Evolutionary conservation across 2,329 filamentous ascomycete species (phyloP).

Genomic region (Phoma sp.): DNA sequence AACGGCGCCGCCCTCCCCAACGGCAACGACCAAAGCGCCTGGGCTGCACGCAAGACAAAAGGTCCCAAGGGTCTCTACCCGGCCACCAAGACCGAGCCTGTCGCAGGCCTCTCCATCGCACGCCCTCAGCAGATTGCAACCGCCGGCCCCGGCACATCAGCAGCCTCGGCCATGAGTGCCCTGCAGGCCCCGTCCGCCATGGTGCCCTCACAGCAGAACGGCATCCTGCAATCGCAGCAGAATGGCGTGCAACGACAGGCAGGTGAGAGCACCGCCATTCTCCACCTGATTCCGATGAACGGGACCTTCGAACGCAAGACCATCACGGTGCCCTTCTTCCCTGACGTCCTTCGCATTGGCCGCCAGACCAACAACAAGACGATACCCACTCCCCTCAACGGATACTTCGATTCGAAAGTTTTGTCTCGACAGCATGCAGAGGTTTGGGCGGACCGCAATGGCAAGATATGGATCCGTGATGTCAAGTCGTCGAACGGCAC

Average conservation of each 20-base stretch:
- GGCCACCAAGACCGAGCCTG: slow-evolving; percentile 68
- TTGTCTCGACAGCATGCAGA: slow-evolving; percentile 95
- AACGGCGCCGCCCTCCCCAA: slow-evolving; percentile 62
- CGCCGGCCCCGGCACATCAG: slow-evolving; percentile 62
- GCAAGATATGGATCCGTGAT: slow-evolving; percentile 94
- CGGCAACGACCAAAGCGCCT: slow-evolving; percentile 38
- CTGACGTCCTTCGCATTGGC: slow-evolving; percentile 93
- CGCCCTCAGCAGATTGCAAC: slow-evolving; percentile 67
- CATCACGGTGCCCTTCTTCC: slow-evolving; percentile 88
- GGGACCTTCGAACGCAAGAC: slow-evolving; percentile 97
- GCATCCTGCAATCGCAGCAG: slow-evolving; percentile 63
- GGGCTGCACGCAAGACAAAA: slow-evolving; percentile 57
- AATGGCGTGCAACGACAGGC: slow-evolving; percentile 61
- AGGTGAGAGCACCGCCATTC: slow-evolving; percentile 72
- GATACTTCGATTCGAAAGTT: slow-evolving; percentile 98
- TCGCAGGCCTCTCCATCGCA: slow-evolving; percentile 66
- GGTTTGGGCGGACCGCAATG: slow-evolving; percentile 83
- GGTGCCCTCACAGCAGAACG: slow-evolving; percentile 71
- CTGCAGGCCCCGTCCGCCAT: slow-evolving; percentile 67
- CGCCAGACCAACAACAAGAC: slow-evolving; percentile 98
- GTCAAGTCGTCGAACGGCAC: slow-evolving; percentile 99
- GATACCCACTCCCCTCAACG: slow-evolving; percentile 85
- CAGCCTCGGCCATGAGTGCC: slow-evolving; percentile 67
- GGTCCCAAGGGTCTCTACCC: slow-evolving; percentile 66
- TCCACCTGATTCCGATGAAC: slow-evolving; percentile 89